phyloP scores from a whole-genome alignment of 1,284 basidiomycete species.

The Porodaedalea pini region DNA sequence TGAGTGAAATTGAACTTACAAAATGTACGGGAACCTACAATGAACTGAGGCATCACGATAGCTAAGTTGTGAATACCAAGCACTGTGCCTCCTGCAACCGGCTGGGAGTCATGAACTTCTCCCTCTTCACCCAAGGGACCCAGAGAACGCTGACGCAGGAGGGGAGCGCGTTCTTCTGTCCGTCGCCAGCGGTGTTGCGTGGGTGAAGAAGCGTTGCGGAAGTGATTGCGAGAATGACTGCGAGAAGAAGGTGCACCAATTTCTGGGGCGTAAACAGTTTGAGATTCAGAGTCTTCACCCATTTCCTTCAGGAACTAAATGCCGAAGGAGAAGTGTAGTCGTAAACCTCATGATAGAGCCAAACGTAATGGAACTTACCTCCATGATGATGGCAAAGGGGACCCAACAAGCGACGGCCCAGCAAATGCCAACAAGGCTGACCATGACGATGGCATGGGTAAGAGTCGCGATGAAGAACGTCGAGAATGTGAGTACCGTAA shows the following conservation, averaged over 20 bases:
- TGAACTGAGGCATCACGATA: constrained; percentile 89
- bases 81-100: constrained; percentile 87
- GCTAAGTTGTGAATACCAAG: constrained; percentile 95
- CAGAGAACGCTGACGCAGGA: constrained; percentile 67
- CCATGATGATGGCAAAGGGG: constrained; percentile 90
- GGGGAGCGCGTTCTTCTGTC: constrained; percentile 53
- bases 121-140: constrained; percentile 47
- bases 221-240: constrained; percentile 36
- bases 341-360: constrained; percentile 13
- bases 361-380: constrained; percentile 45
- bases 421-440: constrained; percentile 83
- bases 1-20: background rate
- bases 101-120: constrained; percentile 44
- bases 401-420: constrained; percentile 97
- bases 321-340: background rate
- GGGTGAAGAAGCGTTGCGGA: constrained; percentile 45
- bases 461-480: constrained; percentile 84
- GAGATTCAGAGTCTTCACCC: constrained; percentile 34
- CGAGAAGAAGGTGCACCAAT: constrained; percentile 4
- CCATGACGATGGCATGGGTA: constrained; percentile 74
- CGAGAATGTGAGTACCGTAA: constrained; percentile 71
- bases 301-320: constrained; percentile 83
- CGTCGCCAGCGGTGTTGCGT: constrained; percentile 27
- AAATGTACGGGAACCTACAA: constrained; percentile 50
- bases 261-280: constrained; percentile 18